Percentiles rank a stretch among this genome's conserved stretches.
Conservation (phyloP, 2,329 filamentous ascomycete genomes). For the Colletotrichum caudatum region DNA sequence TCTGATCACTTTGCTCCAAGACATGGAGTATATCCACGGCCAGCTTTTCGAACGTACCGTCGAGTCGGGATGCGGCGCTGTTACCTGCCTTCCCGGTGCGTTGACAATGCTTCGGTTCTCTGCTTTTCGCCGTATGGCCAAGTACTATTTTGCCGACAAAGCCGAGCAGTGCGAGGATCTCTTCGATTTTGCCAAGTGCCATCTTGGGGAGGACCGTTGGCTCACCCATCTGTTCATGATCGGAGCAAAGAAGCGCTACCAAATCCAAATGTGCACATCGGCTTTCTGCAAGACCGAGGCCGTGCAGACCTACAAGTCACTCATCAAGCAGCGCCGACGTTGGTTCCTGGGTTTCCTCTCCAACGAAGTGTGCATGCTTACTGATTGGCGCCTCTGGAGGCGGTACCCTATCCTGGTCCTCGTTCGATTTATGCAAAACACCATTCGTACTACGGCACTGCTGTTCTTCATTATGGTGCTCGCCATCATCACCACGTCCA, state of each 20-base stretch:
- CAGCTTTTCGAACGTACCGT: slow-evolving; percentile 96
- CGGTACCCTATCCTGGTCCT: slow-evolving; percentile 88
- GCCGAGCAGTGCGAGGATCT: slow-evolving; percentile 95
- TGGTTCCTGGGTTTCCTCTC: slow-evolving; percentile 99
- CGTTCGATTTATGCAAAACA: slow-evolving; percentile 95
- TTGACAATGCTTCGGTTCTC: slow-evolving; percentile 96
- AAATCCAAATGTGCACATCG: slow-evolving; percentile 97
- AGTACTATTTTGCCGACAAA: slow-evolving; percentile 98
- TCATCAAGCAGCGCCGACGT: slow-evolving; percentile 92
- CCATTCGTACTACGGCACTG: slow-evolving; percentile 91
- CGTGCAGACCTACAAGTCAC: slow-evolving; percentile 85
- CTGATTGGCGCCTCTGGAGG: slow-evolving; percentile 90
- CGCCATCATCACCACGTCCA: slow-evolving; percentile 86
- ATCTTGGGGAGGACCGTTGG: slow-evolving; percentile 96
- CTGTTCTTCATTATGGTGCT: slow-evolving; percentile 95
- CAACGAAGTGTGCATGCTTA: slow-evolving; percentile 98
- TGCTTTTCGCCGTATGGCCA: slow-evolving; percentile 95
- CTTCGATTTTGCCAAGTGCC: slow-evolving; percentile 96
- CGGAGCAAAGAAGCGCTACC: slow-evolving; percentile 89
- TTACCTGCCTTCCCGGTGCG: slow-evolving; percentile 95
- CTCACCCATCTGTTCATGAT: slow-evolving; percentile 99
- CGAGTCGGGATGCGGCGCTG: slow-evolving; percentile 92
- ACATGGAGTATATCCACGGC: slow-evolving; percentile 98
- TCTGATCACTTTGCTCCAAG: slow-evolving; percentile 91
- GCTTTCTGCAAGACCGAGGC: slow-evolving; percentile 99